Percentiles rank a stretch among this genome's conserved stretches.
These are phyloP conservation scores for Cyathus striatus DNA, from an alignment of 768 basidiomycete genomes.

Conservation along the genomic window DNA sequence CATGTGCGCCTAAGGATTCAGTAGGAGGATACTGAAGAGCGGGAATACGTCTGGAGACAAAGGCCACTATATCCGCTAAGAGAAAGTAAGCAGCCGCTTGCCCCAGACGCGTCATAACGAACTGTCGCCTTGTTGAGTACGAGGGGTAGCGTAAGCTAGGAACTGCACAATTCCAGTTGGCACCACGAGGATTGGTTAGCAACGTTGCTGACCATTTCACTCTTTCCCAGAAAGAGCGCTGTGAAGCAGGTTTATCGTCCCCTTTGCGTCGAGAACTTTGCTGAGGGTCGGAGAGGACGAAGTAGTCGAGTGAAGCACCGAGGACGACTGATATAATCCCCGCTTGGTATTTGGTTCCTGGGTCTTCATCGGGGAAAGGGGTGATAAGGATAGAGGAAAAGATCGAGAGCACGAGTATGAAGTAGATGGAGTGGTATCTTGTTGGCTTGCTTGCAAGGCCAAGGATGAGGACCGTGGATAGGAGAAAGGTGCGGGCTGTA, in stretches of 20 bases:
- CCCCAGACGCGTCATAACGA: constrained; percentile 1
- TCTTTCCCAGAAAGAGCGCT: constrained; percentile 2
- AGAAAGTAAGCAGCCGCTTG: background rate
- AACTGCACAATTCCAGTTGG: constrained; percentile 8
- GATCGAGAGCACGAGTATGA: too few relatives aligned
- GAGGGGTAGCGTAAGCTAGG: constrained; percentile 4
- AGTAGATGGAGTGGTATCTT: too few relatives aligned
- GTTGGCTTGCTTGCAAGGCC: too few relatives aligned
- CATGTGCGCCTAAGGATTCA: constrained; percentile 1
- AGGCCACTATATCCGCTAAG: background rate
- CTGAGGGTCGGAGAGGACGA: constrained; percentile 5
- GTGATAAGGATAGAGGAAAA: too few relatives aligned
- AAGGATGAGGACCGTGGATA: too few relatives aligned
- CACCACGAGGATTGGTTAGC: constrained; percentile 4
- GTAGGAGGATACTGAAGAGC: background rate
- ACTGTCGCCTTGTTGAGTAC: background rate
- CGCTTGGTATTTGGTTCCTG: background rate
- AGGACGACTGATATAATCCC: background rate
- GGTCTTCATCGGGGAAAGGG: background rate
- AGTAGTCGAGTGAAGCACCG: constrained; percentile 3
- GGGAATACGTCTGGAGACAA: background rate
- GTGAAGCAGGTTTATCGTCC: background rate
- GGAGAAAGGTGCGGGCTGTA: too few relatives aligned
- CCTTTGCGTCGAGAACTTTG: constrained; percentile 1
- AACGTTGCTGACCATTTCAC: constrained; percentile 4